Conservation (phyloP, 305 asterid genomes). For the Plantago coronopus region DNA sequence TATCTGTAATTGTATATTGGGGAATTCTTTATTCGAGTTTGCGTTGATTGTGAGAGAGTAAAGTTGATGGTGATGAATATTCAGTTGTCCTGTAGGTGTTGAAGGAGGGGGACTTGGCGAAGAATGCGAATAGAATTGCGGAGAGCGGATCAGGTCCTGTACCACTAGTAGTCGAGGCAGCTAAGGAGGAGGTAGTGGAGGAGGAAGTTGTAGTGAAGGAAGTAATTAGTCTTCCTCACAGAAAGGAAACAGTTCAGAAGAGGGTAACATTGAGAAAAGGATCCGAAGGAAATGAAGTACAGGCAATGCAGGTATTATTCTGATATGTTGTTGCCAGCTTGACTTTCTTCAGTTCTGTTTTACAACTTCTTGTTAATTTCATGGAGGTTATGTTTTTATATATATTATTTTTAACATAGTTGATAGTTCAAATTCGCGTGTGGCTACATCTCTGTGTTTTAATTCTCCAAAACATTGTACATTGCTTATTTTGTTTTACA, state of each 20-base stretch:
- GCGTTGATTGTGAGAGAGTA: neutral
- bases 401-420: too few relatives aligned
- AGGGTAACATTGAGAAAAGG: slow-evolving; percentile 62
- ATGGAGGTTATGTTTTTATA: neutral
- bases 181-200: slow-evolving; percentile 25
- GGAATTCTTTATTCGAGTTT: neutral
- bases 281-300: slow-evolving; percentile 86
- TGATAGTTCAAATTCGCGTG: neutral
- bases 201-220: slow-evolving; percentile 58
- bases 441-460: neutral
- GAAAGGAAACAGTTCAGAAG: slow-evolving; percentile 38
- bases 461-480: neutral
- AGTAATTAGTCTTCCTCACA: slow-evolving; percentile 44
- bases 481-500: neutral
- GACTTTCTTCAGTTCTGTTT: neutral
- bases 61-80: slow-evolving; percentile 35
- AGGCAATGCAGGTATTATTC: slow-evolving; percentile 64
- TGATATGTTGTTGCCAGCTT: slow-evolving; percentile 8
- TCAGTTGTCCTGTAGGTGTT: slow-evolving; percentile 48
- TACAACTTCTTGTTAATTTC: neutral
- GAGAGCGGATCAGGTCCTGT: slow-evolving; percentile 52
- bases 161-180: slow-evolving; percentile 50
- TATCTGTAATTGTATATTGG: neutral
- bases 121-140: slow-evolving; percentile 45
- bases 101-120: slow-evolving; percentile 69